Percentiles rank a stretch among this genome's conserved stretches.
These are phyloP conservation scores for Aphanocladium album DNA, from an alignment of 2,329 filamentous ascomycete species.

Conservation along the genomic window DNA sequence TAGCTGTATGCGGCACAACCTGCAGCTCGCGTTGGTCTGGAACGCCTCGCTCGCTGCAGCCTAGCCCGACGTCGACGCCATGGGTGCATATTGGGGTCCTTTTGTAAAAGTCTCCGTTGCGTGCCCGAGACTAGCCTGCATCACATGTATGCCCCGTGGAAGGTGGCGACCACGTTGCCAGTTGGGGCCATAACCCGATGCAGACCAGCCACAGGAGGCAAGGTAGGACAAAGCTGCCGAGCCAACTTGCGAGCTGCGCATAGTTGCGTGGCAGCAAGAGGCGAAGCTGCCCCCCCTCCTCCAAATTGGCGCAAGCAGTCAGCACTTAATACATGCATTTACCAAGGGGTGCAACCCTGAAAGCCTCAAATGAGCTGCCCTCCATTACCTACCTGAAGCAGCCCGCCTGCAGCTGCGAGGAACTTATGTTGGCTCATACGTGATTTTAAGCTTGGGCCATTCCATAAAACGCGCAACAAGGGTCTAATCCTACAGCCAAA, in stretches of 20 bases:
- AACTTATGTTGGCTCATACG: neutral
- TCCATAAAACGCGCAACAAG: neutral
- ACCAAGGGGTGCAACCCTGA: neutral
- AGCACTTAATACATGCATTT: neutral
- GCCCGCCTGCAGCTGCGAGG: neutral
- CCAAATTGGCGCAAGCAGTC: neutral
- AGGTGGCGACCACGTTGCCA: neutral
- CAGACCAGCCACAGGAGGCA: neutral
- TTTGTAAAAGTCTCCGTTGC: neutral
- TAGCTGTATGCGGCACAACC: neutral
- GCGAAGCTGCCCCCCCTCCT: neutral
- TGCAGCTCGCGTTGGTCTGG: neutral
- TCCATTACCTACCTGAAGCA: neutral
- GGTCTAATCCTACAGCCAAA: neutral
- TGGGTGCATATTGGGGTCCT: neutral
- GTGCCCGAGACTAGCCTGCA: neutral
- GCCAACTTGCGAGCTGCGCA: neutral
- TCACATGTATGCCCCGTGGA: neutral
- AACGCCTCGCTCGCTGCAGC: neutral
- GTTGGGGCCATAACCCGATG: neutral
- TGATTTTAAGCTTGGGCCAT: neutral
- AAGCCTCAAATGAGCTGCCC: no score
- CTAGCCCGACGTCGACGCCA: neutral
- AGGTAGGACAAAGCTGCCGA: neutral
- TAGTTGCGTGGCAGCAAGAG: neutral